Evolutionary conservation across 768 basidiomycete genomes (phyloP).

Genomic region (Suillus bovinus): DNA sequence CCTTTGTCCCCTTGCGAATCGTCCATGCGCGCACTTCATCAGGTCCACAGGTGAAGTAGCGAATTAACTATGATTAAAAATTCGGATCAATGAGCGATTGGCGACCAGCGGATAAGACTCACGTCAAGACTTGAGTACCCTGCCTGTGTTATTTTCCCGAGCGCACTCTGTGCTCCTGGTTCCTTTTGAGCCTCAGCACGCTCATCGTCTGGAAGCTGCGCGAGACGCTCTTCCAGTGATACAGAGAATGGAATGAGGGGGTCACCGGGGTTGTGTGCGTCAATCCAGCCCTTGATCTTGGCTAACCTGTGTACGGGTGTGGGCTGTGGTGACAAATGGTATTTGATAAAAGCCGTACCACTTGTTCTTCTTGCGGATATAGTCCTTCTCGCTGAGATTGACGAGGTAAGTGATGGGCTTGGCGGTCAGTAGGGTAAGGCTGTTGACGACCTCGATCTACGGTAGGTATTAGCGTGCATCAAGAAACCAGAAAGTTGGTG

Average conservation of each 20-base stretch:
- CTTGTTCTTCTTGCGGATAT: constrained; percentile 97
- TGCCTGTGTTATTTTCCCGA: constrained; percentile 94
- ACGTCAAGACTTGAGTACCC: constrained; percentile 89
- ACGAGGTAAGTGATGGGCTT: constrained; percentile 98
- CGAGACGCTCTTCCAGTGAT: constrained; percentile 89
- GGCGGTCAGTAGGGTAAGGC: constrained; percentile 88
- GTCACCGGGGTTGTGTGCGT: constrained; percentile 94
- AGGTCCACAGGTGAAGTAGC: constrained; percentile 97
- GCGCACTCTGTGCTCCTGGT: constrained; percentile 68
- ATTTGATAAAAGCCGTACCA: constrained; percentile 50
- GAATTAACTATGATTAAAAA: constrained; percentile 62
- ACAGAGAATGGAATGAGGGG: constrained; percentile 97
- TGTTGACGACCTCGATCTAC: constrained; percentile 89
- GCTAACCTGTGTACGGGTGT: constrained; percentile 57
- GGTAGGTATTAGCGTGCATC: constrained; percentile 12
- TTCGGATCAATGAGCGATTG: background rate
- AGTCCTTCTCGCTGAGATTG: constrained; percentile 94
- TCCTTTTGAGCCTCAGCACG: constrained; percentile 77
- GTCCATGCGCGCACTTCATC: constrained; percentile 99
- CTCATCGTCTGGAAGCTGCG: constrained; percentile 58
- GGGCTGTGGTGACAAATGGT: background rate
- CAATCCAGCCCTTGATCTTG: constrained; percentile 99
- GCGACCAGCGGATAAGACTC: constrained; percentile 24
- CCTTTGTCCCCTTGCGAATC: constrained; percentile 89
- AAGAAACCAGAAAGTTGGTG: background rate